Conservation (phyloP, 371 early-diverging fungal genomes). For the Mortierella sp. region DNA sequence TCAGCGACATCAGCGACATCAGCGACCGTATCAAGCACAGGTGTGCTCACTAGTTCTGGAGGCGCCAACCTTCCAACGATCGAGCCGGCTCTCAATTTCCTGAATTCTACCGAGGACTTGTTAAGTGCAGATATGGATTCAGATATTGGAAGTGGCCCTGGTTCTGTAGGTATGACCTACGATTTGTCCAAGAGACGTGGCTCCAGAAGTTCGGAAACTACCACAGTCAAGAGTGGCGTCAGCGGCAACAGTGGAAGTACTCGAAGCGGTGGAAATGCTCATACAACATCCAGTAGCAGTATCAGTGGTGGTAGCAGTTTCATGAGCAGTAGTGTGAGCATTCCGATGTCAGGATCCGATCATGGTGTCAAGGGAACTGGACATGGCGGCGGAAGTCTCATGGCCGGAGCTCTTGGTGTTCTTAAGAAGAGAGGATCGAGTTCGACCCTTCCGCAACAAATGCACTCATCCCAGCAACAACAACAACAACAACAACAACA, state of each 20-base stretch:
- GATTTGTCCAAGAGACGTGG: conserved; percentile 9
- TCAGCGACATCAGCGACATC: no score
- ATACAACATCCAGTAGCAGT: no score
- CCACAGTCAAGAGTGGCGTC: conserved; percentile 2
- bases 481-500: not conserved
- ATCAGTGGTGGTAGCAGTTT: not conserved
- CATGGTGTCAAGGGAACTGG: not conserved
- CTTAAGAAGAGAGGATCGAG: conserved; percentile 38
- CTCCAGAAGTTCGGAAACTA: conserved; percentile 19
- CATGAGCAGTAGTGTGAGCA: not conserved
- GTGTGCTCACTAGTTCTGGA: not conserved
- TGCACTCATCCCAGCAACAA: conserved; percentile 3
- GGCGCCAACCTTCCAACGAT: not conserved
- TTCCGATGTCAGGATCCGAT: not conserved
- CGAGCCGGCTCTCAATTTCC: conserved; percentile 12
- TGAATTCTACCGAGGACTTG: conserved; percentile 27
- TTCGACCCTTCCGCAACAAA: conserved; percentile 2
- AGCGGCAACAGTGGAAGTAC: not conserved
- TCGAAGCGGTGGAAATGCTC: no score
- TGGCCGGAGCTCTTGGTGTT: conserved; percentile 23
- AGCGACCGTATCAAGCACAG: not conserved
- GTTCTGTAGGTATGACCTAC: not conserved
- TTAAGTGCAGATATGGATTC: not conserved
- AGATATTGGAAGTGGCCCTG: not conserved
- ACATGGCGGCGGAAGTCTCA: conserved; percentile 4